Conservation (phyloP, 176 grass and related monocot species). For the Triticum monococcum region DNA sequence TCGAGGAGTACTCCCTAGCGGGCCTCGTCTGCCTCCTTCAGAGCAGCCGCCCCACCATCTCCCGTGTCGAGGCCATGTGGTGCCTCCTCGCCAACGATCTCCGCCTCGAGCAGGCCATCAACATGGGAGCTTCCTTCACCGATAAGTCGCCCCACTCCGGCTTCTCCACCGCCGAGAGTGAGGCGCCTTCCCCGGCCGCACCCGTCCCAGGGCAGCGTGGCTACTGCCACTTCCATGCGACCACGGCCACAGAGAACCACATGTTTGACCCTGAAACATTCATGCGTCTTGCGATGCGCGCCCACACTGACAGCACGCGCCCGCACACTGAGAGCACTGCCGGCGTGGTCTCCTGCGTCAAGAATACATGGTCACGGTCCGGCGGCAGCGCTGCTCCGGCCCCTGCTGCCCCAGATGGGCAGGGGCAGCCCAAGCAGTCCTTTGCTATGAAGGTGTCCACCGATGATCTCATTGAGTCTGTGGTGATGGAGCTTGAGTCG, state of each 20-base stretch:
- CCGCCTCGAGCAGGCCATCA: slow-evolving; percentile 67
- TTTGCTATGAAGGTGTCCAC: slow-evolving; percentile 47
- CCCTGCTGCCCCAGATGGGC: not conserved
- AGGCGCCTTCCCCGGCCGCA: not conserved
- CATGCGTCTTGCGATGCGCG: slow-evolving; percentile 30
- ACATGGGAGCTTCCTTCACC: slow-evolving; percentile 32
- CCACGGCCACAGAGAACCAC: slow-evolving; percentile 18
- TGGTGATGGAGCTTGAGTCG: slow-evolving; percentile 42
- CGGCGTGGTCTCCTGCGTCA: slow-evolving; percentile 32
- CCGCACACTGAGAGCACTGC: not conserved
- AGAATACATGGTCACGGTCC: slow-evolving; percentile 29
- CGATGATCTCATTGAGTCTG: slow-evolving; percentile 56
- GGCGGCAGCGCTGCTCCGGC: not conserved
- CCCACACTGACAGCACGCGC: slow-evolving; percentile 1
- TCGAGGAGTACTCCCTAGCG: slow-evolving; percentile 87
- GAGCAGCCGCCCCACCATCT: slow-evolving; percentile 61
- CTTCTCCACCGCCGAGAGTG: not conserved
- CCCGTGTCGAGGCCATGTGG: slow-evolving; percentile 89
- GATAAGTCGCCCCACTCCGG: not conserved
- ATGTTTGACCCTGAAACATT: slow-evolving; percentile 51
- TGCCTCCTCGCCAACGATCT: slow-evolving; percentile 89
- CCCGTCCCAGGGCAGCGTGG: slow-evolving; percentile 5
- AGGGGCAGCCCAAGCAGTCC: slow-evolving; percentile 31
- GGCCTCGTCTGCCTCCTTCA: slow-evolving; percentile 88
- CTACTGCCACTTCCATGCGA: slow-evolving; percentile 19